A percentile compares a stretch with the other conserved stretches of the same genome.
phyloP scores from a whole-genome alignment of 352 stramenopile species.

The Globisporangium nagaii region DNA sequence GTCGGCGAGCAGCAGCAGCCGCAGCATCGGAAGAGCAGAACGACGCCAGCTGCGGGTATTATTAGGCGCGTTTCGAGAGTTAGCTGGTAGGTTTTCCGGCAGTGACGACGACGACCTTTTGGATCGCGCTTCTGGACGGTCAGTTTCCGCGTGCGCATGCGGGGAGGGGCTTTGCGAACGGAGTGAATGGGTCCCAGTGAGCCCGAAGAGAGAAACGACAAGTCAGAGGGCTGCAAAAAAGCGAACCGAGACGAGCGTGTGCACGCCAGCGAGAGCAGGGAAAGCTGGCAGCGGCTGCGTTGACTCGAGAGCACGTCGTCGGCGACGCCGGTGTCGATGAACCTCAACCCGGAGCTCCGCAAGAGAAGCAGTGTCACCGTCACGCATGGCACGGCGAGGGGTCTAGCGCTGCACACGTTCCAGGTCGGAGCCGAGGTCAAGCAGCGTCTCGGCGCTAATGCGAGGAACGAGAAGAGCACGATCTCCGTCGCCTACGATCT shows the following conservation, averaged over 20 bases:
- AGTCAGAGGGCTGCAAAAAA: not conserved
- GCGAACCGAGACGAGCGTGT: not conserved
- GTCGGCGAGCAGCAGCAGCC: too few species aligned
- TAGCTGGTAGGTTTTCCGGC: too few species aligned
- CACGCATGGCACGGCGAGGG: not conserved
- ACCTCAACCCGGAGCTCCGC: not conserved
- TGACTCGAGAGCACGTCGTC: not conserved
- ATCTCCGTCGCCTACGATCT: slow-evolving; percentile 11
- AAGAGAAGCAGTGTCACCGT: not conserved
- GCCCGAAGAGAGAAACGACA: not conserved
- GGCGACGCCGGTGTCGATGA: not conserved
- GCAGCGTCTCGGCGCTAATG: not conserved
- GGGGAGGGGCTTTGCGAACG: not conserved
- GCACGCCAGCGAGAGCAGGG: not conserved
- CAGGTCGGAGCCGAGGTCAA: slow-evolving; percentile 3
- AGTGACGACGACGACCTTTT: too few species aligned
- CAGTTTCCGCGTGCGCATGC: not conserved
- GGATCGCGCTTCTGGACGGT: too few species aligned
- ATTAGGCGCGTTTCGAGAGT: too few species aligned
- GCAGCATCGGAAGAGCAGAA: too few species aligned
- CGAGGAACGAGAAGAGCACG: too few species aligned
- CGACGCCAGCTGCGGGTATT: too few species aligned
- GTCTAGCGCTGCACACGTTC: slow-evolving; percentile 19
- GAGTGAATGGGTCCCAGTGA: not conserved
- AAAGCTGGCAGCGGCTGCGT: not conserved